Conservation (phyloP, 495 filamentous ascomycete genomes). For the Tetracladium marchalianum region DNA sequence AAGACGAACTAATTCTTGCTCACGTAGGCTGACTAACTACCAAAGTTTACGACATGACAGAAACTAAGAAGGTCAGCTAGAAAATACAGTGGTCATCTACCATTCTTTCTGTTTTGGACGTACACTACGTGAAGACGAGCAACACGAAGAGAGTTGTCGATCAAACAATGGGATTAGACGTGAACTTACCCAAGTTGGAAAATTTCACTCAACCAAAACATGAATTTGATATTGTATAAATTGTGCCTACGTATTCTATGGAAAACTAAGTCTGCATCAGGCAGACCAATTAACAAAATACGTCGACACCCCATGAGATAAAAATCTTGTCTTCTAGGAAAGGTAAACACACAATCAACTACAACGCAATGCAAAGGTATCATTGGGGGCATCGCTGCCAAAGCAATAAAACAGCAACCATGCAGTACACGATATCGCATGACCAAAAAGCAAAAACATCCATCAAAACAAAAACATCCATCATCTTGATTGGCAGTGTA, state of each 20-base stretch:
- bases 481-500: conserved; percentile 17
- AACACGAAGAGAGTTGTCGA: too few relatives aligned
- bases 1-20: too few relatives aligned
- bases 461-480: conserved; percentile 14
- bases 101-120: too few relatives aligned
- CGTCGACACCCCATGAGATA: neutral
- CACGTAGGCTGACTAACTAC: too few relatives aligned
- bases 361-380: conserved; percentile 15
- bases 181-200: too few relatives aligned
- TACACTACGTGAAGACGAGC: too few relatives aligned
- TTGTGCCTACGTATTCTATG: neutral
- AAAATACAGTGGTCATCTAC: too few relatives aligned
- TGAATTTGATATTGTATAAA: too few relatives aligned
- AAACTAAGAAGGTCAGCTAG: too few relatives aligned
- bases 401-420: conserved; percentile 9
- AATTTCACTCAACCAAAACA: too few relatives aligned
- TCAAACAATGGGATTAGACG: too few relatives aligned
- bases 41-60: too few relatives aligned
- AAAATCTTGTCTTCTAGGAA: neutral
- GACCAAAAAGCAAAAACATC: conserved; percentile 12
- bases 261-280: conserved; percentile 6
- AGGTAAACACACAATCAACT: neutral
- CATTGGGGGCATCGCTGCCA: conserved; percentile 9
- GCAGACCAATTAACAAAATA: conserved; percentile 3
- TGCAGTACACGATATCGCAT: conserved; percentile 24